A percentile compares a stretch with the other conserved stretches of the same genome.
Conservation (phyloP, 306 rosid species). For the Cucurbita ficifolia region DNA sequence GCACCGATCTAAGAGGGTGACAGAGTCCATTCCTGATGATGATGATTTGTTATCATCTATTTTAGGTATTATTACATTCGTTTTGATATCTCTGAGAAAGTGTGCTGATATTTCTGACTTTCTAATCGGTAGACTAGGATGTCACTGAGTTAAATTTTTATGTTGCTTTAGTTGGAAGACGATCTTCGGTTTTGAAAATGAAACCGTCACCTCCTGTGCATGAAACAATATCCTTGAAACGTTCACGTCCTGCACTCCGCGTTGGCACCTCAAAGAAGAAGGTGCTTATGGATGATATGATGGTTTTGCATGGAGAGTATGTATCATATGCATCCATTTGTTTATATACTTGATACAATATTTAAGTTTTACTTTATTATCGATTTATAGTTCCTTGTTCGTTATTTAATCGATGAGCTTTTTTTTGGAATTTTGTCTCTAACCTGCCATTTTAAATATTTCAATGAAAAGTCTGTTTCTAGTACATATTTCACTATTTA, state of each 20-base stretch:
- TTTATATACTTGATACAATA: neutral
- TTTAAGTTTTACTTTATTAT: neutral
- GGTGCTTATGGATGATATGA: conserved; percentile 85
- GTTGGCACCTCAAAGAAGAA: conserved; percentile 60
- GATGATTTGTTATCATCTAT: conserved; percentile 93
- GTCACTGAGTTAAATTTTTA: conserved; percentile 16
- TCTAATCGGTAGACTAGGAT: conserved; percentile 2
- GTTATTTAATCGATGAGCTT: neutral
- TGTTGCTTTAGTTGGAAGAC: conserved; percentile 69
- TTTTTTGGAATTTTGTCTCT: neutral
- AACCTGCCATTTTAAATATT: neutral
- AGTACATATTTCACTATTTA: neutral
- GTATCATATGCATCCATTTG: conserved; percentile 22
- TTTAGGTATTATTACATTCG: conserved; percentile 43
- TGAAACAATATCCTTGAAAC: conserved; percentile 42
- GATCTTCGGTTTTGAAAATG: conserved; percentile 66
- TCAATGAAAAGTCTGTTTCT: neutral
- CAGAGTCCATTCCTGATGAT: conserved; percentile 75
- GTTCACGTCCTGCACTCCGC: conserved; percentile 39
- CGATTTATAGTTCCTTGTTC: neutral
- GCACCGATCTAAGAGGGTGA: conserved; percentile 39
- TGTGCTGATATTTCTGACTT: neutral
- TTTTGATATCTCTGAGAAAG: neutral
- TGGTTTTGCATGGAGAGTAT: conserved; percentile 99
- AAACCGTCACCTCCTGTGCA: conserved; percentile 65